These are phyloP conservation scores for Hortaea sp. DNA, from an alignment of 2,329 filamentous ascomycete species.

Conservation along the genomic window DNA sequence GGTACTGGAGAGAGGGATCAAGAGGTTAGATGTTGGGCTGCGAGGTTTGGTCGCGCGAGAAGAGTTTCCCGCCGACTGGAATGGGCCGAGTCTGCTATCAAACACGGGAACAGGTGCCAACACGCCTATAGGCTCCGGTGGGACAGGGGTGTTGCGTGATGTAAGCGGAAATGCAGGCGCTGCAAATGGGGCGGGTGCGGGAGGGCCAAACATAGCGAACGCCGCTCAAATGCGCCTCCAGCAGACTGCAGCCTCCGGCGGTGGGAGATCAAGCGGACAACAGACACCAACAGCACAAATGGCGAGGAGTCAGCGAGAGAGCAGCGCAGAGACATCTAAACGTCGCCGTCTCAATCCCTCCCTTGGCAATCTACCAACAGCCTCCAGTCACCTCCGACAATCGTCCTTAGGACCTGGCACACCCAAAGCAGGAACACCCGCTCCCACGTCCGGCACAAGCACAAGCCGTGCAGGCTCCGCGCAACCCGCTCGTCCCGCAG, in stretches of 20 bases:
- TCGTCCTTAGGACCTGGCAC: conserved; percentile 54
- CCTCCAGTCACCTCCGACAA: conserved; percentile 48
- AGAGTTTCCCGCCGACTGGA: conserved; percentile 48
- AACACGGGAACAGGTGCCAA: conserved; percentile 27
- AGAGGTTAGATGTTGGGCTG: conserved; percentile 52
- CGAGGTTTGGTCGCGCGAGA: conserved; percentile 50
- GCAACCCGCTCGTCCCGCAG: conserved; percentile 35
- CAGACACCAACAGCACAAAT: conserved; percentile 13
- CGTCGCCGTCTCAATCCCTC: conserved; percentile 47
- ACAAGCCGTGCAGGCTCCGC: conserved; percentile 46
- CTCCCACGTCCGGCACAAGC: conserved; percentile 22
- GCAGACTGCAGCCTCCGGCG: conserved; percentile 21
- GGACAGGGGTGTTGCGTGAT: conserved; percentile 42
- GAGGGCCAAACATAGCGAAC: conserved; percentile 39
- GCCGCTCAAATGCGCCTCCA: conserved; percentile 38
- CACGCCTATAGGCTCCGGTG: conserved; percentile 18
- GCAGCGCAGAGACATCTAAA: conserved; percentile 41
- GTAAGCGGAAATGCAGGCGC: conserved; percentile 45
- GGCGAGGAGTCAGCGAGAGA: conserved; percentile 24
- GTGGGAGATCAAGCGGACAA: conserved; percentile 4
- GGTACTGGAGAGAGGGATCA: conserved; percentile 55
- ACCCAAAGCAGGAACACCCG: conserved; percentile 48
- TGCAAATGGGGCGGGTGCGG: conserved; percentile 31
- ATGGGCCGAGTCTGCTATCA: conserved; percentile 48
- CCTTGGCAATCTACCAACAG: conserved; percentile 43